A percentile compares a stretch with the other conserved stretches of the same genome.
These are phyloP conservation scores for Gossypium laxum DNA, from an alignment of 441 rosid species.

Conservation along the genomic window DNA sequence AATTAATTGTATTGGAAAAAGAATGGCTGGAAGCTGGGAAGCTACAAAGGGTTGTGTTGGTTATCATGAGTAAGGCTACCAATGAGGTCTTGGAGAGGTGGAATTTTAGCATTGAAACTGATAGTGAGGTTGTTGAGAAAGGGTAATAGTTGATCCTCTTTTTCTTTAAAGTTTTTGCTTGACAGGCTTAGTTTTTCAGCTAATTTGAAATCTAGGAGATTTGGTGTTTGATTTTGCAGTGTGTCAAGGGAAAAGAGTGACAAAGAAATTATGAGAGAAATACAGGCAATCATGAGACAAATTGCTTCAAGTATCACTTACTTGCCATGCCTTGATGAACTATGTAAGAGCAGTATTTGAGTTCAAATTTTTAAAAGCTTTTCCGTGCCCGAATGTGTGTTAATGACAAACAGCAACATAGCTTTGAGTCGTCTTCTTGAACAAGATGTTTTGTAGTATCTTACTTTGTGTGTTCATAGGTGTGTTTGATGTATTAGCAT, in stretches of 20 bases:
- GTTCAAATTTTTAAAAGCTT: not conserved
- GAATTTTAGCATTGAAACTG: constrained; percentile 85
- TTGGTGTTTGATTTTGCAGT: constrained; percentile 27
- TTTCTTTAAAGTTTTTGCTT: not conserved
- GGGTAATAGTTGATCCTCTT: constrained; percentile 32
- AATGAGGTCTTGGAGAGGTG: constrained; percentile 83
- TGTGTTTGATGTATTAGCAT: constrained; percentile 87
- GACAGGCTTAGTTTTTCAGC: not conserved
- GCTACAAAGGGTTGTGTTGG: constrained; percentile 74
- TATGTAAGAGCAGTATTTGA: constrained; percentile 44
- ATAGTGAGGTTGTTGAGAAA: constrained; percentile 64
- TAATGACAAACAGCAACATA: no score
- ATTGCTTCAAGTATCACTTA: constrained; percentile 83
- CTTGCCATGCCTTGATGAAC: constrained; percentile 78
- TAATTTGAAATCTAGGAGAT: not conserved
- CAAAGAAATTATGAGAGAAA: constrained; percentile 89
- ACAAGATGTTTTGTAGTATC: not conserved
- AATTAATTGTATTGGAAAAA: constrained; percentile 8
- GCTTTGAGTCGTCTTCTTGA: not conserved
- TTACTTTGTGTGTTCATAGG: constrained; percentile 29
- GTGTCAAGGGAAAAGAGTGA: constrained; percentile 83
- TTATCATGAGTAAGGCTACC: constrained; percentile 71
- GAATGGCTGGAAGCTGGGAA: constrained; percentile 88
- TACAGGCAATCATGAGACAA: constrained; percentile 84
- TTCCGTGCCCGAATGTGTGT: not conserved